Base-by-base conservation (phyloP, 305 asterid genomes). In the Striga hermonthica region DNA sequence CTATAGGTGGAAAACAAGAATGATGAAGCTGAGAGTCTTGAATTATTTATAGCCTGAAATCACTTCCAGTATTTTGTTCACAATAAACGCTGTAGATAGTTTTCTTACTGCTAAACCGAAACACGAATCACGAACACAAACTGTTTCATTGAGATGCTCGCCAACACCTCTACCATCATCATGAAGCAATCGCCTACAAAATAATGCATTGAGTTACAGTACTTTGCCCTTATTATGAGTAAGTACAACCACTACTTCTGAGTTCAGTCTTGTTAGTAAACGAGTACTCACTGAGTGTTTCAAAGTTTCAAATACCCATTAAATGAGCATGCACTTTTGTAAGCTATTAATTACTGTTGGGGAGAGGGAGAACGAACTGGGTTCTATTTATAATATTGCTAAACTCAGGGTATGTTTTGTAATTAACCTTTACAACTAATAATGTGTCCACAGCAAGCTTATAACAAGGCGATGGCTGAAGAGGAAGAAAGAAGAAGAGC, bases 101-200 rank as follows among this genome's bases (percentile, higher is more conserved):
- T 40, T 37, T 65, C 95, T 91, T 75, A 93, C 99, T 28, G 89
- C 84, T 84, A 90, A 75, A 61, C 99, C 99, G 3, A 72, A 57
- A 77, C 99, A 93, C 6, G 35, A 75, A 48, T 73, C 71, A 16
- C 47, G 72, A 69, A 73, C 78, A 40, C 99, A 93, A 68, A 86
- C 86, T 43, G 89, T 82, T 82, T 93, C 99, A 71, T 93, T 86
- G 28, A 93, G 78, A 74, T 96, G 86, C 86, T 93, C 99, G 1
- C 14, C 93, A 57, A 93, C 99, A 53, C 99, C 99, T 86, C 86
- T 85, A 62, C 90, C 87, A 71, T 91, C 98, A 57, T 93, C 99
- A 4, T 74, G 48, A 64, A 90, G 86, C 83, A 93, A 74, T 79
- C 99, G 88, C 99, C 99, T 94, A 74, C 48, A 80, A 62, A 73